Evolutionary conservation across 2,329 filamentous ascomycete species (phyloP).

Genomic region (Sarocladium strictum): DNA sequence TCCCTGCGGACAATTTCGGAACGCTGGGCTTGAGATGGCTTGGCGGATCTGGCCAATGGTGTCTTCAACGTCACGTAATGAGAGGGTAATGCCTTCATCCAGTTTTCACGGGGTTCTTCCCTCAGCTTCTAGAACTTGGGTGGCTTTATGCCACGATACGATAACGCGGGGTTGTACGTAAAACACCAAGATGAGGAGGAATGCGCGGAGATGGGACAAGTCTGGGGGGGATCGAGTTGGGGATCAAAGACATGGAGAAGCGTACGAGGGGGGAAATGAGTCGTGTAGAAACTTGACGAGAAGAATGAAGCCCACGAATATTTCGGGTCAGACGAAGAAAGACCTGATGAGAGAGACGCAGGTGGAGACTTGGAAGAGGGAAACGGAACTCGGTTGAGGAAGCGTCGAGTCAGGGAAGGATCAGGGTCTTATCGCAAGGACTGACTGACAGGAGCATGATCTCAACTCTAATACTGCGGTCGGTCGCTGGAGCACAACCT

Average conservation of each 20-base stretch:
- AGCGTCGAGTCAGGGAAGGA: no score
- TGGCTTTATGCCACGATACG: not conserved
- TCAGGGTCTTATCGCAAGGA: not conserved
- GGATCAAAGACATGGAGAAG: not conserved
- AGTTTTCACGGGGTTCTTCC: not conserved
- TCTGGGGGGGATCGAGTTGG: not conserved
- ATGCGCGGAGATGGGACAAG: no score
- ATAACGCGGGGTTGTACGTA: not conserved
- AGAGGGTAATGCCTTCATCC: not conserved
- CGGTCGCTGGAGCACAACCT: slow-evolving; percentile 1
- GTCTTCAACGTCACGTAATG: not conserved
- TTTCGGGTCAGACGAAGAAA: no score
- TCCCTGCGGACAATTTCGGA: not conserved
- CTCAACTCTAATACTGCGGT: not conserved
- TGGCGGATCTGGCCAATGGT: not conserved
- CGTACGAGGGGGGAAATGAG: not conserved
- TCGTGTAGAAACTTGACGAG: not conserved
- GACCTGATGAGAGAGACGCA: no score
- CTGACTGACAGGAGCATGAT: not conserved
- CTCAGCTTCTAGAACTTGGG: not conserved
- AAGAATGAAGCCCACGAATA: no score
- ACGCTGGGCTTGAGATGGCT: not conserved
- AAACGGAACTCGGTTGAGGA: no score
- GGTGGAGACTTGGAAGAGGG: not conserved
- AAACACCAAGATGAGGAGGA: not conserved